Evolutionary conservation across 768 basidiomycete species (phyloP), one percentile per base, ranked within the genome.

Genomic region (Auricularia sp.): DNA sequence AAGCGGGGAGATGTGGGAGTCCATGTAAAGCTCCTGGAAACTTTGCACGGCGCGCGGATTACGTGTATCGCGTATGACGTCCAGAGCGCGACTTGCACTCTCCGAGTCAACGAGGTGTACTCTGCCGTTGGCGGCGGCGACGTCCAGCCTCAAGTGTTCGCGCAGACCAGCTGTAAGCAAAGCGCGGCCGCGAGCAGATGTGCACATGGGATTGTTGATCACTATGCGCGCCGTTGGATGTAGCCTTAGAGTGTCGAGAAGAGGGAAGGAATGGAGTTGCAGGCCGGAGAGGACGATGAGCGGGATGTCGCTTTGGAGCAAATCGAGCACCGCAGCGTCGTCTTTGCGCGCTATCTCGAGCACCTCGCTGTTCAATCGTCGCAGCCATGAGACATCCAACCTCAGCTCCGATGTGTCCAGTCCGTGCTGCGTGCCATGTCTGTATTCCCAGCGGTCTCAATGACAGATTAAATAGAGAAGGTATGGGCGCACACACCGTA

Each of bases 11-110:
- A 90, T 72, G n/a, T 79, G 77, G 21, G 89, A 91, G 6, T 77
- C 81, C 29, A 82, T 70, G 65, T 82, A 85, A 8, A 84, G 80
- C 66, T 84, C 80, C 70, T 89, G 87, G 73, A 85, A 92, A 65
- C 76, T 78, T 66, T 89, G 85, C 14, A 91, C 79, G 37, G 82
- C 79, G 2, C 77, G 68, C 14, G 82, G 67, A 1, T 83, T 83
- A 3, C 73, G 73, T 0, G 82, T 77, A 54, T 82, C 74, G 66
- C 77, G 80, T 39, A 92, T 74, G 33, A 76, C 68, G 37, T 74
- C 74, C 5, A 87, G 76, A 2, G 86, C 89, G 1, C 73, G 71
- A 11, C 85, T 65, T 0, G 89, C 89, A 44, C 84, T 84, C 54
- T 72, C 68, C 3, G 88, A 86, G 69, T 91, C 86, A 16, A 82